Conservation (phyloP, 1,139 yeast genomes). For the Candida dubliniensis region DNA sequence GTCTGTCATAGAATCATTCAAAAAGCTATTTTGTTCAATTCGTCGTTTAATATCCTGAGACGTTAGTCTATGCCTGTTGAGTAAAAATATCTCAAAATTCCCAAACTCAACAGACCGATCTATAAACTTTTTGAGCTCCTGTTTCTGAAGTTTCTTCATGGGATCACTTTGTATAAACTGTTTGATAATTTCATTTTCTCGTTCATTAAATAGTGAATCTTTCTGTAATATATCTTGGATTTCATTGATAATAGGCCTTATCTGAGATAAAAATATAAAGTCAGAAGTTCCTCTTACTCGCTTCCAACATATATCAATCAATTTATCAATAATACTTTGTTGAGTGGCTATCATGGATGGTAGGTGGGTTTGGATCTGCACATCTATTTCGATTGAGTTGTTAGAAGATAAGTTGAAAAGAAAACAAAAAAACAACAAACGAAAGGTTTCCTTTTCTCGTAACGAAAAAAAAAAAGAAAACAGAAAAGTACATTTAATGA, state of each 20-base stretch:
- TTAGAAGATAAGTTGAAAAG: neutral
- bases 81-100: constrained; percentile 26
- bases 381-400: neutral
- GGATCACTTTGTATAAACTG: constrained; percentile 31
- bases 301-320: constrained; percentile 33
- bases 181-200: constrained; percentile 27
- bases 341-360: neutral
- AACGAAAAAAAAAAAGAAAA: too few relatives aligned
- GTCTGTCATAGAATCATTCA: too few relatives aligned
- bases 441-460: too few relatives aligned
- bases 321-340: constrained; percentile 15
- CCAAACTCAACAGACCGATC: constrained; percentile 26
- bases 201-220: constrained; percentile 22
- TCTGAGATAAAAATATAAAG: constrained; percentile 29
- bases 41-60: constrained; percentile 13
- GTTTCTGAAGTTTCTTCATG: constrained; percentile 25
- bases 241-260: constrained; percentile 26
- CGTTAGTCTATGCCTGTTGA: constrained; percentile 24
- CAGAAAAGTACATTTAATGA: too few relatives aligned
- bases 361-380: neutral
- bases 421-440: neutral
- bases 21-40: neutral
- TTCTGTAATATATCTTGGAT: constrained; percentile 26
- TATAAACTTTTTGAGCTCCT: constrained; percentile 31
- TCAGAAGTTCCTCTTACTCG: constrained; percentile 17